These are phyloP conservation scores for Heritiera littoralis DNA, from an alignment of 345 rosid species.

Conservation along the genomic window DNA sequence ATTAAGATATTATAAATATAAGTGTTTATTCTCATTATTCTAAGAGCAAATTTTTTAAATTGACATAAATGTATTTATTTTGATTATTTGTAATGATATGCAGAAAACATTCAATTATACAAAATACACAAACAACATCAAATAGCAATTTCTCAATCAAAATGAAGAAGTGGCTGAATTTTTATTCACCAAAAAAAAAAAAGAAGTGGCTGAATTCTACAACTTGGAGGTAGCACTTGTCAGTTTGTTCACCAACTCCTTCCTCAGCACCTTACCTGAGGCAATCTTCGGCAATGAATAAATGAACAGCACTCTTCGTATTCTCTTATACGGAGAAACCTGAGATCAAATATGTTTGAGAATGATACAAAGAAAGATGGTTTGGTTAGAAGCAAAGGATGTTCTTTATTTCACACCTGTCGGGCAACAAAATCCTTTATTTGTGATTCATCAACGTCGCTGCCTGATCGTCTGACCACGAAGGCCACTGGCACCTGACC, in stretches of 20 bases:
- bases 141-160: neutral
- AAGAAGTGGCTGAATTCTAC: constrained; percentile 11
- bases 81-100: neutral
- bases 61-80: no score
- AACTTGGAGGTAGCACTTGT: constrained; percentile 37
- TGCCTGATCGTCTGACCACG: constrained; percentile 42
- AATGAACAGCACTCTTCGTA: constrained; percentile 40
- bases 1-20: neutral
- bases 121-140: neutral
- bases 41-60: no score
- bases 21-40: neutral
- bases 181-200: no score
- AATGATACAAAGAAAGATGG: neutral
- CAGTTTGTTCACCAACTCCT: constrained; percentile 37
- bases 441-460: constrained; percentile 36
- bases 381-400: neutral
- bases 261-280: constrained; percentile 52
- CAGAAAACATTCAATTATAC: neutral
- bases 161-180: neutral
- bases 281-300: constrained; percentile 53
- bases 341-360: constrained; percentile 5
- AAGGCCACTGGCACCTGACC: constrained; percentile 61
- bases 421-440: constrained; percentile 42
- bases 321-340: constrained; percentile 63
- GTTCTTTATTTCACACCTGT: constrained; percentile 30